Base-by-base conservation (phyloP, 805 yeast genomes). In the Hagleromyces aurorensis region DNA sequence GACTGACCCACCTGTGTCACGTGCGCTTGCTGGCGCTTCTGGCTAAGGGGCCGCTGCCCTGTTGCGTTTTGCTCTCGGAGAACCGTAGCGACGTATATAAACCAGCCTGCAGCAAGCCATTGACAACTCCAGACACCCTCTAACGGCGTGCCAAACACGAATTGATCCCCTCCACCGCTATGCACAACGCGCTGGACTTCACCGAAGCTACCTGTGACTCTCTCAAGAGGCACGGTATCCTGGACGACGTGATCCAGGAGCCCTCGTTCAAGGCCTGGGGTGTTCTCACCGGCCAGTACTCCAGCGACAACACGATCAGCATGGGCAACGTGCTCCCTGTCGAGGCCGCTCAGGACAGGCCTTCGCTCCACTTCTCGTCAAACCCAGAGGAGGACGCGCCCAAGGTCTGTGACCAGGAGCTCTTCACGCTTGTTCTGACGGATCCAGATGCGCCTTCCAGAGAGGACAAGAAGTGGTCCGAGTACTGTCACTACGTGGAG, bases 371-470 rank as follows among this genome's bases (percentile, higher is more conserved):
- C 40, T 75, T 81, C 57, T 72, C 86, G 10, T 61, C 75, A 38
- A 65, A 67, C 41, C 59, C 68, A 21, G 33, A 33, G 18, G 29
- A 24, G 7, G 33, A 25, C 2, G 17, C 32, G 9, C 27, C 38
- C 10, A 20, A 31, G 4, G 33, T 37, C 20, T 40, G 52, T 11
- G 57, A 54, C 23, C 38, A 47, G 11, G 59, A 62, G 21, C 78
- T 67, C 29, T 86, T 80, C 59, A 74, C 91, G 7, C 60, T 87
- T 41, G 81, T 82, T 3, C 44, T 86, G 41, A 87, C 96, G 6
- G 96, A 86, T 56, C 96, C 96, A 1, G 96, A 86, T 62, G 96
- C 96, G 6, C 96, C 96, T 9, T 71, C 86, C 3, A 69, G 75
- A 43, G 67, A 70, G 3, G 95, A 86, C 54, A 74, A 78, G 49